Conservation (phyloP, 306 rosid species). For the Vigna unguiculata region DNA sequence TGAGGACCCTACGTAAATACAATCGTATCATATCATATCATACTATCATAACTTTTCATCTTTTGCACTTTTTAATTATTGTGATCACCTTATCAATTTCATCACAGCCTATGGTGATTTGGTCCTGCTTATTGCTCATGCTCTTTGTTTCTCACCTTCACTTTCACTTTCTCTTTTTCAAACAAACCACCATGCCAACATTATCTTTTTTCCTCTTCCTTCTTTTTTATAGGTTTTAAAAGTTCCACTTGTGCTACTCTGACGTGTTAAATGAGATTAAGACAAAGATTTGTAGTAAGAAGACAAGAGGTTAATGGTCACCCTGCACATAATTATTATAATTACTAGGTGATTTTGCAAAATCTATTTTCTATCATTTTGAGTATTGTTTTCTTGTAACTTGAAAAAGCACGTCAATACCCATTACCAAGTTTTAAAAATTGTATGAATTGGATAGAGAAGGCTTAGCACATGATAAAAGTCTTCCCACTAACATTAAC, state of each 20-base stretch:
- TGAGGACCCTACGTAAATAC: neutral
- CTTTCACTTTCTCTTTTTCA: conserved; percentile 30
- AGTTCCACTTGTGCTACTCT: conserved; percentile 27
- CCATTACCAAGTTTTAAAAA: neutral
- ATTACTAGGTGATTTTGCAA: neutral
- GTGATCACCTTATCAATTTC: conserved; percentile 2
- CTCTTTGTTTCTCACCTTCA: conserved; percentile 7
- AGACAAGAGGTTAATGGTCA: neutral
- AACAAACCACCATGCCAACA: neutral
- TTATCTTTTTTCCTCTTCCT: neutral
- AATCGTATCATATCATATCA: neutral
- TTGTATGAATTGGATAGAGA: neutral
- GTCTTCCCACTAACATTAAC: conserved; percentile 11
- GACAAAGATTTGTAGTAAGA: conserved; percentile 31
- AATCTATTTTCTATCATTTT: too few relatives aligned
- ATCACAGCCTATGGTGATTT: conserved; percentile 32
- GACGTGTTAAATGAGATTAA: conserved; percentile 35
- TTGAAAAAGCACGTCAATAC: neutral
- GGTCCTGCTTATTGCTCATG: conserved; percentile 6
- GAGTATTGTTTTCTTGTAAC: too few relatives aligned
- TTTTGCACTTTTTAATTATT: conserved; percentile 41
- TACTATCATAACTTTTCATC: neutral
- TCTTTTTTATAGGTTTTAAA: neutral
- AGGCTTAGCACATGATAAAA: neutral
- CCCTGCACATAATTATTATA: neutral